Base-by-base conservation (phyloP, 805 yeast species). In the Clavispora vitiphila region DNA sequence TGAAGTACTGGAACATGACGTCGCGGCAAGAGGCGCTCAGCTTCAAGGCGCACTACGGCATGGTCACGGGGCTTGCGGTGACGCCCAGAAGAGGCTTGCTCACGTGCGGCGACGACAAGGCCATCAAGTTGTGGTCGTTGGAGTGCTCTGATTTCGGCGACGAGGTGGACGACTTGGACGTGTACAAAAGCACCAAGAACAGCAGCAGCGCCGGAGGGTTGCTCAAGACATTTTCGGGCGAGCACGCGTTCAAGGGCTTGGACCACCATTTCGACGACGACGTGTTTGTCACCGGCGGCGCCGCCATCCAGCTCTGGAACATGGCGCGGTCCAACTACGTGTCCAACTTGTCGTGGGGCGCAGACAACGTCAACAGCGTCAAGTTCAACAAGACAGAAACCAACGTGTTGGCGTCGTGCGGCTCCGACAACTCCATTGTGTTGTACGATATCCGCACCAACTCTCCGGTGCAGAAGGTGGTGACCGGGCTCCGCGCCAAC, bases 1-100 rank as follows among this genome's bases (percentile, higher is more conserved):
- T 93, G 50, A 93, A 93, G 61, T 86, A 87, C 58, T 93, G 99
- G 99, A 86, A 91, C 63, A 64, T 91, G 64, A 78, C 90, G 1
- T 75, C 86, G 9, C 74, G 93, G 47, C 80, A 79, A 14, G 96
- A 93, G 58, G 62, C 77, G 1, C 79, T 80, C 47, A 78, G 88
- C 22, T 86, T 83, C 58, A 81, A 82, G 58, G 98, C 96, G 0
- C 99, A 93, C 66, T 80, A 83, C 55, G 96, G 95, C 5, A 79
- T 86, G 73, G 88, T 89, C 35, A 75, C 89, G 18, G 99, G 98
- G 2, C 71, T 95, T 18, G 63, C 63, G 15, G 87, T 89, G 24
- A 81, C 90, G 1, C 86, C 87, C 3, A 35, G 51, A 23, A 69
- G 72, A 42, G 70, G 77, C 52, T 61, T 90, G 58, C 63, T 87